Percentiles rank a stretch among this genome's conserved stretches.
These are phyloP conservation scores for Stephanodiscus minutulus DNA, from an alignment of 108 stramenopile species.

Conservation along the genomic window DNA sequence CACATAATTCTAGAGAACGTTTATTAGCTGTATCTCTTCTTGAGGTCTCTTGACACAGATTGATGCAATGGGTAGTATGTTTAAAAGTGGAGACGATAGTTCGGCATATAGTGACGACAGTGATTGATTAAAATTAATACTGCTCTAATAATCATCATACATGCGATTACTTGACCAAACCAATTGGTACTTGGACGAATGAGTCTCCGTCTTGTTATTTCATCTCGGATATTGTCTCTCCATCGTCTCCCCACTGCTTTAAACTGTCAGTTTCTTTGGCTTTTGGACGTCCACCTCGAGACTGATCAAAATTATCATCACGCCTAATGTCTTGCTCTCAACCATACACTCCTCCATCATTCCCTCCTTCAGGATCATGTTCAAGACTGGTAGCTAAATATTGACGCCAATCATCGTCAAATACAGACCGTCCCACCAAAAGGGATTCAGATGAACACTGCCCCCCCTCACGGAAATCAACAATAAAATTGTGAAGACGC, in stretches of 20 bases:
- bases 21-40: no score
- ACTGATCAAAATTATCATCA: neutral
- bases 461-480: conserved; percentile 14
- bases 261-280: neutral
- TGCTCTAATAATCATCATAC: neutral
- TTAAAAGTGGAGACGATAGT: neutral
- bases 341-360: conserved; percentile 1
- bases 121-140: neutral
- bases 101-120: neutral
- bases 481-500: conserved; percentile 21
- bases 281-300: neutral
- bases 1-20: no score
- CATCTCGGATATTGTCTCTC: neutral
- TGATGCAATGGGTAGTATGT: no score
- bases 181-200: neutral
- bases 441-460: neutral
- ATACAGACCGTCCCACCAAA: neutral
- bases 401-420: conserved; percentile 11
- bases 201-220: neutral
- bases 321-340: neutral
- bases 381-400: neutral
- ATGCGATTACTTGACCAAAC: conserved; percentile 1
- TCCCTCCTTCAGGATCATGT: no score
- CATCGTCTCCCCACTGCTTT: neutral
- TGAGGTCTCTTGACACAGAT: neutral